A percentile compares a stretch with the other conserved stretches of the same genome.
Evolutionary conservation across 495 filamentous ascomycete species (phyloP).

Genomic region (Neurospora sp.): DNA sequence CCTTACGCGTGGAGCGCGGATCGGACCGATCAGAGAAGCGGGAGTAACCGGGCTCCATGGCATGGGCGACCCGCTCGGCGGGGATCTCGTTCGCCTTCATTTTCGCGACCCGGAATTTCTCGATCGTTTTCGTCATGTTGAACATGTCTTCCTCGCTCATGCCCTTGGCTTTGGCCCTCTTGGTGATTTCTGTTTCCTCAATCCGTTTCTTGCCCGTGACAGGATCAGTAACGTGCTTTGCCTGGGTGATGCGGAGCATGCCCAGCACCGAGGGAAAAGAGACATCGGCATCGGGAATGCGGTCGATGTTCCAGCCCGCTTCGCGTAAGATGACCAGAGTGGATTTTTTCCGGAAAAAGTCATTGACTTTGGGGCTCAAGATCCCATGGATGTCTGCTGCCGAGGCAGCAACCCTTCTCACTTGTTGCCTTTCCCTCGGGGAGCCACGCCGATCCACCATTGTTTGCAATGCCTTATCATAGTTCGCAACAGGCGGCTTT

Average conservation of each 20-base stretch:
- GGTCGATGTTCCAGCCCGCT: slow-evolving; percentile 23
- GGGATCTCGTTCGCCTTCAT: neutral
- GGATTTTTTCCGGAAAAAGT: slow-evolving; percentile 25
- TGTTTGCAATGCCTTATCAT: slow-evolving; percentile 6
- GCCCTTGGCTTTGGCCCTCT: slow-evolving; percentile 13
- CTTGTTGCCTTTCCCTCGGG: neutral
- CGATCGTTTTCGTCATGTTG: neutral
- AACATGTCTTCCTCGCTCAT: slow-evolving; percentile 7
- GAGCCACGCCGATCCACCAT: neutral
- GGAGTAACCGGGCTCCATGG: neutral
- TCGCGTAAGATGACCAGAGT: slow-evolving; percentile 13
- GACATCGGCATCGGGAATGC: slow-evolving; percentile 25
- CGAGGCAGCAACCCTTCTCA: neutral
- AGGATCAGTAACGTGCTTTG: slow-evolving; percentile 19
- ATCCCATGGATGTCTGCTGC: slow-evolving; percentile 1
- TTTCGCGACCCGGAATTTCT: neutral
- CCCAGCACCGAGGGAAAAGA: slow-evolving; percentile 9
- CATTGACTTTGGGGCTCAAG: slow-evolving; percentile 5
- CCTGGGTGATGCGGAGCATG: slow-evolving; percentile 15
- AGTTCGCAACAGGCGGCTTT: slow-evolving; percentile 22
- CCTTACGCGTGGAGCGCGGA: neutral
- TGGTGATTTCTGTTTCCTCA: slow-evolving; percentile 24
- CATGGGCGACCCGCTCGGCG: neutral
- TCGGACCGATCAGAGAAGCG: neutral
- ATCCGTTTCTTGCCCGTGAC: slow-evolving; percentile 16